Conservation (phyloP, 148 eudicot species). For the Fagopyrum esculentum region DNA sequence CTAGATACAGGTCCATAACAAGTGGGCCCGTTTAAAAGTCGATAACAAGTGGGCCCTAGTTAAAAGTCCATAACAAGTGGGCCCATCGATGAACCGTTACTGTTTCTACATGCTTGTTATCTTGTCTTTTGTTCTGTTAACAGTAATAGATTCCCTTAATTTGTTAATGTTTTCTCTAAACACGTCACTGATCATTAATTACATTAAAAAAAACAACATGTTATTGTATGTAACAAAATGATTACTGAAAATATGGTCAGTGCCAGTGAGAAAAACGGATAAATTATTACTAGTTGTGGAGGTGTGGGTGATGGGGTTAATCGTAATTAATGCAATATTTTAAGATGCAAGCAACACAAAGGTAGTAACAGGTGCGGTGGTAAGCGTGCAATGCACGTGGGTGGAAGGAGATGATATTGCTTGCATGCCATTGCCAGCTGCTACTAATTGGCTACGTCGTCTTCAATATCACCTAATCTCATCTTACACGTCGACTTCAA, state of each 20-base stretch:
- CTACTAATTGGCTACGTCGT: no score
- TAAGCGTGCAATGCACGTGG: slow-evolving; percentile 13
- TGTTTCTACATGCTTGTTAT: not conserved
- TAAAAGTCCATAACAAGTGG: not conserved
- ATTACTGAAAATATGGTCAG: no score
- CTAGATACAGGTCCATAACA: not conserved
- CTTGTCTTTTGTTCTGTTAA: slow-evolving; percentile 4
- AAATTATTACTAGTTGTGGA: not conserved
- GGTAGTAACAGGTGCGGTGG: not conserved
- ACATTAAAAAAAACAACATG: no score
- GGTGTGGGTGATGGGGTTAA: slow-evolving; percentile 4
- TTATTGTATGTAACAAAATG: no score
- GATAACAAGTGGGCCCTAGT: not conserved
- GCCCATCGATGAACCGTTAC: not conserved
- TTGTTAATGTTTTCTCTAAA: not conserved
- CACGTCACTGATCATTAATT: not conserved
- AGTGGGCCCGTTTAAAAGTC: not conserved
- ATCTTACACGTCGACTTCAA: no score
- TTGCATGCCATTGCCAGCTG: not conserved
- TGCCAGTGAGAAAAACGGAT: slow-evolving; percentile 1
- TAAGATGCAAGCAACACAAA: not conserved
- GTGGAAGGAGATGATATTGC: not conserved
- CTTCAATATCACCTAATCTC: no score
- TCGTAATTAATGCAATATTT: not conserved
- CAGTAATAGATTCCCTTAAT: not conserved